Base-by-base conservation (phyloP, 2,329 filamentous ascomycete genomes). In the Mycocentrospora acerina region DNA sequence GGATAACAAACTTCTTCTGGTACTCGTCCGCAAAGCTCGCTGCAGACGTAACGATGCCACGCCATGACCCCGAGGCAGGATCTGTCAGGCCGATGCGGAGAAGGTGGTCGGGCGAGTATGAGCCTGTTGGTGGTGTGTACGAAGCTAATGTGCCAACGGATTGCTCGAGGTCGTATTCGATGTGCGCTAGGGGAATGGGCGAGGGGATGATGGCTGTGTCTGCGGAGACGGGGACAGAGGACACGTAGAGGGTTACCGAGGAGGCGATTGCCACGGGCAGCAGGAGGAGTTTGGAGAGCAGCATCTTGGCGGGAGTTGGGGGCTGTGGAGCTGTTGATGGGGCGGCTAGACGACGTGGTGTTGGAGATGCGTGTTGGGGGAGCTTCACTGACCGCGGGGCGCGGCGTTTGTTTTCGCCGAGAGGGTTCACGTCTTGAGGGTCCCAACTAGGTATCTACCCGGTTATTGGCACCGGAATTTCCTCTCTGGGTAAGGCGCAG, bases 191-290 rank as follows among this genome's bases (percentile, higher is more conserved):
- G 19, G 65, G 61, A 28, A 65, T 58, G 14, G 71, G 62, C 22
- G 66, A 66, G 37, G 64, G 53, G 27, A 62, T 49, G 24, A 59
- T 44, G 35, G 59, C 53, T 17, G 50, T 94, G 62, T 90, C 85
- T 64, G 85, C 86, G 48, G 90, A 94, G 65, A 86, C 88, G 48
- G 90, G 83, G 52, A 98, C 80, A 27, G 93, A 90, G 73, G 96
- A 91, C 71, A 63, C 53, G 43, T 65, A 67, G 29, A 67, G 49
- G 9, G 64, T 66, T 13, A 67, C 55, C 12, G 62, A 57, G n/a
- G 63, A 66, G 24, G 69, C 61, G 52, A 66, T 44, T 36, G 70
- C 63, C 37, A 67, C 35, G 13, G 69, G 55, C 33, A 67, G 61
- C 42, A 71, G 43, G 15, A 68, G 39, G 15, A 67, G 55, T 27